Evolutionary conservation across 345 rosid genomes (phyloP).

Genomic region (Gossypium thurberi): DNA sequence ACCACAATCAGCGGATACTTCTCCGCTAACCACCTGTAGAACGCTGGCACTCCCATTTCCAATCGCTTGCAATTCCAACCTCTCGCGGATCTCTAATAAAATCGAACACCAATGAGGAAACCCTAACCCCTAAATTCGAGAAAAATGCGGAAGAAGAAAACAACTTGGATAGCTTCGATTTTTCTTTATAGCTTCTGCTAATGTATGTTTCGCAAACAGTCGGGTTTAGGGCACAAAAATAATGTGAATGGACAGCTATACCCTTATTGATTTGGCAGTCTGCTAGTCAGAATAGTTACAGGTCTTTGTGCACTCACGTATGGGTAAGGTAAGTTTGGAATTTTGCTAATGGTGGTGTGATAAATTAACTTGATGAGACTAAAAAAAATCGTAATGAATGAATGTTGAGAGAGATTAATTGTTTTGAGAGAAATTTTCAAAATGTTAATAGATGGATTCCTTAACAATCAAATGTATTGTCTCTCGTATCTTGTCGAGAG

Average conservation of each 20-base stretch:
- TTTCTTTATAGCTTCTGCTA: neutral
- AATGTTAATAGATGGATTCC: too few relatives aligned
- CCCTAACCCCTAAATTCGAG: constrained; percentile 15
- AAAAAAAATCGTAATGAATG: too few relatives aligned
- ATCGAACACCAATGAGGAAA: constrained; percentile 1
- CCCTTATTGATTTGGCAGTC: neutral
- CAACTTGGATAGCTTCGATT: neutral
- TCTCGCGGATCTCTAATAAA: constrained; percentile 6
- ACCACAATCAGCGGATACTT: constrained; percentile 70
- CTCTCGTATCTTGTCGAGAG: too few relatives aligned
- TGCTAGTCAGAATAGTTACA: too few relatives aligned
- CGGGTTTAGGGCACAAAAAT: neutral
- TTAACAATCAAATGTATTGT: too few relatives aligned
- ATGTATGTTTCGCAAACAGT: neutral
- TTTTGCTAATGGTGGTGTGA: too few relatives aligned
- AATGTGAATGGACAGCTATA: neutral
- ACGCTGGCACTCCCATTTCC: constrained; percentile 94
- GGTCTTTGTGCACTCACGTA: too few relatives aligned
- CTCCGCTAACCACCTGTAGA: constrained; percentile 93
- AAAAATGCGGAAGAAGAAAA: neutral
- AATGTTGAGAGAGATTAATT: too few relatives aligned
- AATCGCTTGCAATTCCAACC: constrained; percentile 6
- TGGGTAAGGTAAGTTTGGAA: too few relatives aligned
- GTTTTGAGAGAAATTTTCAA: too few relatives aligned
- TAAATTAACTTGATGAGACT: too few relatives aligned